phyloP scores from a whole-genome alignment of 257 asterid species.

The Solanum chmielewskii region DNA sequence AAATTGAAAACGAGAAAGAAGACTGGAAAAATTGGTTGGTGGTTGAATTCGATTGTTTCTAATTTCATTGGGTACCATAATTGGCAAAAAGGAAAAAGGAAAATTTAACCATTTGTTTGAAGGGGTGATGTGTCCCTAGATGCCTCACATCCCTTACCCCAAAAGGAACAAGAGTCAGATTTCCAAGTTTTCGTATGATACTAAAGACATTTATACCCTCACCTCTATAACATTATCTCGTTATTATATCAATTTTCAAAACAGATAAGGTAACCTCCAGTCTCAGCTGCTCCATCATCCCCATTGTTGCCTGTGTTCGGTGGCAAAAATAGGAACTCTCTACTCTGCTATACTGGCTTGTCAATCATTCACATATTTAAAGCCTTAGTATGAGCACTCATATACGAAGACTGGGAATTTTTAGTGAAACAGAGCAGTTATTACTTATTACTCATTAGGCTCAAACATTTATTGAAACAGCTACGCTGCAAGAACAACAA shows the following conservation, averaged over 20 bases:
- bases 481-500: neutral
- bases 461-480: neutral
- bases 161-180: neutral
- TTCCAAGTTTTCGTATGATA: neutral
- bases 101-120: neutral
- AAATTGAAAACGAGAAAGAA: neutral
- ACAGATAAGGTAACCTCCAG: neutral
- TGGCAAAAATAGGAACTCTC: constrained; percentile 20
- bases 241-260: neutral
- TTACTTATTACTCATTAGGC: neutral
- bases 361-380: constrained; percentile 21
- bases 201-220: neutral
- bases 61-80: neutral
- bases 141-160: neutral
- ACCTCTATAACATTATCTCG: neutral
- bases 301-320: neutral
- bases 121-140: neutral
- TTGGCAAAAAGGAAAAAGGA: neutral
- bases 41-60: neutral
- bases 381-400: neutral
- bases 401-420: neutral
- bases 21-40: neutral
- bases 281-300: neutral
- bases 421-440: neutral
- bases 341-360: constrained; percentile 44